phyloP scores from a whole-genome alignment of 257 asterid species.

The Nicotiana obtusifolia region DNA sequence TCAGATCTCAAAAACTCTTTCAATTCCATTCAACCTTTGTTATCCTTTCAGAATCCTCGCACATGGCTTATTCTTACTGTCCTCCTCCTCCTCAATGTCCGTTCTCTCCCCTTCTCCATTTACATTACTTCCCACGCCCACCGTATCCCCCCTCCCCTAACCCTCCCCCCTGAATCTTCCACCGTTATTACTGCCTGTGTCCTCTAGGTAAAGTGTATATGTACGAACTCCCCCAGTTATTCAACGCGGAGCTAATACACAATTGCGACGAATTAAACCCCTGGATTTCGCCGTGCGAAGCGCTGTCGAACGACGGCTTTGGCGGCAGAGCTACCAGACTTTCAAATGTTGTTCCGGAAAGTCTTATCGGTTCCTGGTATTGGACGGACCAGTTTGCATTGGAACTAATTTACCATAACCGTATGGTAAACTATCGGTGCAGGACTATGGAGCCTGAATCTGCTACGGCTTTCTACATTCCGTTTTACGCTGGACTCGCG shows the following conservation, averaged over 20 bases:
- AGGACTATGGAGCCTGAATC: conserved; percentile 41
- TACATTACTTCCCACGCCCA: background rate
- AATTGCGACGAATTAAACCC: conserved; percentile 48
- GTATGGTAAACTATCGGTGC: conserved; percentile 55
- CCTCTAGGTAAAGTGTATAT: conserved; percentile 33
- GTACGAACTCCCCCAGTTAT: conserved; percentile 50
- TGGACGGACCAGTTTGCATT: conserved; percentile 75
- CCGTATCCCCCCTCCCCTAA: background rate
- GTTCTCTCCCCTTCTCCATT: conserved; percentile 4
- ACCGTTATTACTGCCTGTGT: background rate
- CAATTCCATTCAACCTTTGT: background rate
- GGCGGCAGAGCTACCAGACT: conserved; percentile 40
- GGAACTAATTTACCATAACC: conserved; percentile 52
- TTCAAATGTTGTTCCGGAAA: conserved; percentile 33
- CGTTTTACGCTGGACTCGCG: conserved; percentile 72
- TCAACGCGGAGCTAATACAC: conserved; percentile 40
- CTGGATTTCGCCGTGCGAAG: conserved; percentile 55
- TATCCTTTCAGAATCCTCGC: conserved; percentile 12
- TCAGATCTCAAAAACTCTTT: conserved; percentile 6
- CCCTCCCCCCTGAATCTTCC: background rate
- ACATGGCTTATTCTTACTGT: conserved; percentile 22
- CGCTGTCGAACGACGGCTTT: conserved; percentile 45
- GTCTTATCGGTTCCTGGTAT: conserved; percentile 42
- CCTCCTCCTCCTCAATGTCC: conserved; percentile 24
- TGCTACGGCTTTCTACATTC: conserved; percentile 66